Evolutionary conservation across 768 basidiomycete species (phyloP).

Genomic region (Amanita brunnescens): DNA sequence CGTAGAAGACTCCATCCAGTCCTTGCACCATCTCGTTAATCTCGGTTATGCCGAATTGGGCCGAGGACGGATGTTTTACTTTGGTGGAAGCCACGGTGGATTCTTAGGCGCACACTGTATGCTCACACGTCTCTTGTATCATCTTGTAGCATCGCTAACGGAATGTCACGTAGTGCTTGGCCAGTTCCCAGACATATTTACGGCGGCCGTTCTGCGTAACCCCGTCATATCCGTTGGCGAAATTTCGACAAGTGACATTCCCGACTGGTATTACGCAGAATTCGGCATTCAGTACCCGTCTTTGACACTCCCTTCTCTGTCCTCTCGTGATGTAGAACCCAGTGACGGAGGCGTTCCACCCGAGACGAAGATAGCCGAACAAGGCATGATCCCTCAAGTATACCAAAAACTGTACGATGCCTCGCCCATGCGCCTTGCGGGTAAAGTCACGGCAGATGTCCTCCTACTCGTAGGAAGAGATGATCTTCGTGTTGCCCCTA

Average conservation of each 20-base stretch:
- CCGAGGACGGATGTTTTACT: slow-evolving; percentile 42
- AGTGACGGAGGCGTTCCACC: too few relatives aligned
- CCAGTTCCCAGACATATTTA: slow-evolving; percentile 53
- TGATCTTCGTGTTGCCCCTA: slow-evolving; percentile 55
- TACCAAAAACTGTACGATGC: slow-evolving; percentile 36
- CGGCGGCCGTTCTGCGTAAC: too few relatives aligned
- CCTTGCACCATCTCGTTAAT: slow-evolving; percentile 40
- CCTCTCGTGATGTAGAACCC: too few relatives aligned
- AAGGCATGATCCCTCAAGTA: slow-evolving; percentile 34
- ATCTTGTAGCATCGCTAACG: slow-evolving; percentile 29
- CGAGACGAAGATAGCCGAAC: slow-evolving; percentile 9
- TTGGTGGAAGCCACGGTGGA: slow-evolving; percentile 67
- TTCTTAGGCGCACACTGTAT: slow-evolving; percentile 51
- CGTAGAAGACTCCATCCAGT: slow-evolving; percentile 54
- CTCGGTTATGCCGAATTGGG: slow-evolving; percentile 43
- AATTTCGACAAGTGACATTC: slow-evolving; percentile 50
- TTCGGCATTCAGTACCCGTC: slow-evolving; percentile 34
- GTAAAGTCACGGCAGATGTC: slow-evolving; percentile 42
- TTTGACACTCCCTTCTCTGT: slow-evolving; percentile 4
- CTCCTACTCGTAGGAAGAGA: slow-evolving; percentile 50
- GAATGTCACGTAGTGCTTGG: slow-evolving; percentile 69
- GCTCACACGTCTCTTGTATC: too few relatives aligned
- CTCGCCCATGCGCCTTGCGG: slow-evolving; percentile 53
- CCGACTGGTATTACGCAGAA: slow-evolving; percentile 59
- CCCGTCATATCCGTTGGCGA: slow-evolving; percentile 52